phyloP scores from a whole-genome alignment of 352 stramenopile genomes.

The Elongisporangium undulatum region DNA sequence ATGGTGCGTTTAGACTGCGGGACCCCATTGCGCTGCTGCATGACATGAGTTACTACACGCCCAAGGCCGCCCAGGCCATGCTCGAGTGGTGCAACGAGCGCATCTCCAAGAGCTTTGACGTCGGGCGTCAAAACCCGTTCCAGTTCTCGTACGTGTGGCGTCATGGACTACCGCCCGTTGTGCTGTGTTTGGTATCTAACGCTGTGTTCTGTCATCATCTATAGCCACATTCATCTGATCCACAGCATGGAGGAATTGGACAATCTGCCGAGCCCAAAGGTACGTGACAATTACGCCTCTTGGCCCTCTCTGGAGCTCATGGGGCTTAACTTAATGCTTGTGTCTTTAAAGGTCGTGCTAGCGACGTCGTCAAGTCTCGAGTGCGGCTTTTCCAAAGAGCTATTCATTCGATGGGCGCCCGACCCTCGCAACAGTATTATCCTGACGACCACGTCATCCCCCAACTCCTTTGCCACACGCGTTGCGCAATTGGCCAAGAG shows the following conservation, averaged over 20 bases:
- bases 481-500: slow-evolving; percentile 58
- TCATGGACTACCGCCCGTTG: background rate
- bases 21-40: slow-evolving; percentile 85
- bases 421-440: slow-evolving; percentile 81
- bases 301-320: background rate
- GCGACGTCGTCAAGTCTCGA: slow-evolving; percentile 76
- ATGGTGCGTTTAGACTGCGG: slow-evolving; percentile 36
- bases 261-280: slow-evolving; percentile 79
- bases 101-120: slow-evolving; percentile 89
- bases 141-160: slow-evolving; percentile 69
- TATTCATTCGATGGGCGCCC: slow-evolving; percentile 80
- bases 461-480: slow-evolving; percentile 63
- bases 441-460: slow-evolving; percentile 63
- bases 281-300: slow-evolving; percentile 5
- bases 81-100: slow-evolving; percentile 89
- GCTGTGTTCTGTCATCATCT: background rate
- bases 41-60: slow-evolving; percentile 89
- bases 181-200: background rate
- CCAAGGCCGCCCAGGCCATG: slow-evolving; percentile 86
- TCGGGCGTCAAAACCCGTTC: slow-evolving; percentile 85
- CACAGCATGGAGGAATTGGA: slow-evolving; percentile 86
- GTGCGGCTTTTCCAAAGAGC: slow-evolving; percentile 79
- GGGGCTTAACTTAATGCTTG: slow-evolving; percentile 3
- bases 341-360: slow-evolving; percentile 58
- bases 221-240: slow-evolving; percentile 83